These are phyloP conservation scores for Scleroderma bovista DNA, from an alignment of 768 basidiomycete genomes.

Conservation along the genomic window DNA sequence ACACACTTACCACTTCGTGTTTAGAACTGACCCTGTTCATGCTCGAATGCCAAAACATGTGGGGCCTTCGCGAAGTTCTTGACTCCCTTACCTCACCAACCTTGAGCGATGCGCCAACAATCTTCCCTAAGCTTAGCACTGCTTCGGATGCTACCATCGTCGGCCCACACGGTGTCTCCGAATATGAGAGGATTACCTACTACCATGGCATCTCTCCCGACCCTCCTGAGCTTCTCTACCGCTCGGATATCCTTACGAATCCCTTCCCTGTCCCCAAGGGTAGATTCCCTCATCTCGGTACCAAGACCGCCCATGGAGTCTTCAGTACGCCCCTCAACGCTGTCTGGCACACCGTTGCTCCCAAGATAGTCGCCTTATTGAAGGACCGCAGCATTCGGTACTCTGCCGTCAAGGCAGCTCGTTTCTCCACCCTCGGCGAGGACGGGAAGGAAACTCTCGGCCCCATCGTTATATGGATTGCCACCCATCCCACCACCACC, in stretches of 20 bases:
- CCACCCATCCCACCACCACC: conserved; percentile 29
- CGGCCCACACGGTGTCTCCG: conserved; percentile 20
- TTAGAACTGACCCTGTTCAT: too few relatives aligned
- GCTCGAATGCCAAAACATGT: too few relatives aligned
- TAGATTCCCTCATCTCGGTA: conserved; percentile 13
- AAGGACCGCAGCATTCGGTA: conserved; percentile 16
- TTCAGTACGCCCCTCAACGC: conserved; percentile 30
- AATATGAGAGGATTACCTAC: conserved; percentile 24
- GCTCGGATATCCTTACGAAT: conserved; percentile 25
- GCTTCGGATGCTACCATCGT: conserved; percentile 15
- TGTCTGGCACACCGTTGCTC: conserved; percentile 30
- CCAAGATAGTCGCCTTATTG: conserved; percentile 21
- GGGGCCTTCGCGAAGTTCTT: too few relatives aligned
- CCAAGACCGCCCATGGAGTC: conserved; percentile 30
- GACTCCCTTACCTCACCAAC: background rate
- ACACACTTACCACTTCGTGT: too few relatives aligned
- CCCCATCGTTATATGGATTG: conserved; percentile 37
- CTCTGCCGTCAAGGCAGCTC: conserved; percentile 22
- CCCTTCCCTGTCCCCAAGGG: conserved; percentile 23
- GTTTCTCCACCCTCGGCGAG: conserved; percentile 16
- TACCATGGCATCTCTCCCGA: conserved; percentile 32
- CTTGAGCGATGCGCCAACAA: background rate
- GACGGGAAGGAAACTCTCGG: conserved; percentile 21
- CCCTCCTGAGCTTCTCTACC: conserved; percentile 33
- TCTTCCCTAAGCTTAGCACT: background rate